A percentile compares a stretch with the other conserved stretches of the same genome.
phyloP scores from a whole-genome alignment of 169 alveolate genomes.

The Eimeria nieschulzi region DNA sequence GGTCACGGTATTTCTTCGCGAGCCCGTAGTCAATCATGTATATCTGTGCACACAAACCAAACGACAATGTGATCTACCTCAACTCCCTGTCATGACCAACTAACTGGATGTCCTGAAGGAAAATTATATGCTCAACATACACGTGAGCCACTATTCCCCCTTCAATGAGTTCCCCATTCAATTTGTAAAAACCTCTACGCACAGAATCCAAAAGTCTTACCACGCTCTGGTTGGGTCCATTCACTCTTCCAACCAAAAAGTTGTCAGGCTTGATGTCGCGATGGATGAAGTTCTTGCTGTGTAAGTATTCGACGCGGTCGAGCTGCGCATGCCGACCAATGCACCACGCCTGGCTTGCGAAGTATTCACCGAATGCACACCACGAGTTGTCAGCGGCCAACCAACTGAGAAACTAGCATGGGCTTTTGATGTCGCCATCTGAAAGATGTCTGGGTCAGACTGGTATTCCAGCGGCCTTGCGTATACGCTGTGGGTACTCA shows the following conservation, averaged over 20 bases:
- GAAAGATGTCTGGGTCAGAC: not conserved
- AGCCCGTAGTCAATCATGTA: conserved; percentile 97
- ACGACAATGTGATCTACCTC: too few species aligned
- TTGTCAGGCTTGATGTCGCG: conserved; percentile 92
- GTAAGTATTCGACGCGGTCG: conserved; percentile 92
- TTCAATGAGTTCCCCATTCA: too few species aligned
- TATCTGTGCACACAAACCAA: conserved; percentile 86
- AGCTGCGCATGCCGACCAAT: conserved; percentile 77
- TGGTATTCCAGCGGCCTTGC: too few species aligned
- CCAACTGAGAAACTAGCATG: too few species aligned
- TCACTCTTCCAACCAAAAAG: conserved; percentile 88
- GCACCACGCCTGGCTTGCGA: not conserved
- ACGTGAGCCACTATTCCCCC: too few species aligned
- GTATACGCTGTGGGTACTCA: conserved; percentile 33
- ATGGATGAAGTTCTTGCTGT: conserved; percentile 93
- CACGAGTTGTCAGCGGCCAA: too few species aligned
- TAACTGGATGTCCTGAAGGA: too few species aligned
- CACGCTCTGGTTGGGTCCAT: conserved; percentile 65
- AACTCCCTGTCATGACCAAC: too few species aligned
- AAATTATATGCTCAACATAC: too few species aligned
- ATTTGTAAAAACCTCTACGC: too few species aligned
- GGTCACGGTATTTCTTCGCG: conserved; percentile 95
- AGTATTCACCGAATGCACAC: too few species aligned
- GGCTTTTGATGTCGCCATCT: too few species aligned
- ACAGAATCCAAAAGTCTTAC: not conserved